Base-by-base conservation (phyloP, 805 yeast species). In the Saturnispora bothae region DNA sequence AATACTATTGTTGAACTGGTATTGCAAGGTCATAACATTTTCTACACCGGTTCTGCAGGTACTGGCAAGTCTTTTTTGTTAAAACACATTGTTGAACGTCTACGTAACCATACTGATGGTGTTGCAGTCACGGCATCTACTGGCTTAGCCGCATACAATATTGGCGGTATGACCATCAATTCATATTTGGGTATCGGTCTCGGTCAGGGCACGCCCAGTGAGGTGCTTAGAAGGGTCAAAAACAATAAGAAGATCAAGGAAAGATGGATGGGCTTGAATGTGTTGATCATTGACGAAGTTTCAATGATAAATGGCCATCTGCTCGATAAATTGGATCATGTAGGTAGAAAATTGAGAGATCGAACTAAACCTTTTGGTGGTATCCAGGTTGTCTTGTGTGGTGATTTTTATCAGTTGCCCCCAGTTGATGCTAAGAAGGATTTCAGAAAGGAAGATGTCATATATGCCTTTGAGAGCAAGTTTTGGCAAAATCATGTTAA, bases 31-130 rank as follows among this genome's bases (percentile, higher is more conserved):
- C 61, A 65, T 14, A 83, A 79, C 42, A 60, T 92, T 3, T 92
- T 92, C 53, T 92, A 83, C 55, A 92, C 98, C 0, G 98, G 98
- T 36, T 85, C 96, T 25, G 98, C 98, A 0, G 98, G 98, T 51
- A 92, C 98, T 0, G 98, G 98, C 53, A 92, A 92, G 54, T 89
- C 98, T 1, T 80, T 92, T 4, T 63, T 92, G n/a, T 61, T 92
- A 36, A 69, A 71, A 43, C 66, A 74, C 9, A 64, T 83, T 27
- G 81, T 83, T 39, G 70, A 71, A 48, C 57, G 66, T 0, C 53
- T 83, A 39, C 65, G 60, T 44, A 43, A 46, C 1, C 66, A 65
- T 42, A 66, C 73, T 52, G 66, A 69, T 0, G 73, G 70, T 2
- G 83, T 83, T 4, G 86, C 81, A 0, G 80, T 83, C 1, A 81